Evolutionary conservation across 2,329 filamentous ascomycete species (phyloP).

Genomic region (Aspergillus phoenicis): DNA sequence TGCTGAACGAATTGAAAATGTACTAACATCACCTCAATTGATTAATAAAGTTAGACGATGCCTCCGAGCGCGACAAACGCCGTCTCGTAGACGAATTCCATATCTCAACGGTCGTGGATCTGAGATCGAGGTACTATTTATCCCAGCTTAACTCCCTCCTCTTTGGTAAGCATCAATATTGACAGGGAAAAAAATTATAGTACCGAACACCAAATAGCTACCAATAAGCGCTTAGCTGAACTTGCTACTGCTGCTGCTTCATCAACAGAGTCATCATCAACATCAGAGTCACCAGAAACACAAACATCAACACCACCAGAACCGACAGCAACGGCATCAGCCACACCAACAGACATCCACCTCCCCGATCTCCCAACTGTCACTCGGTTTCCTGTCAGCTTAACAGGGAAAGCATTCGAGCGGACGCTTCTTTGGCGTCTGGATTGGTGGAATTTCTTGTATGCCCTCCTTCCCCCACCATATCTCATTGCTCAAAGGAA

Average conservation of each 20-base stretch:
- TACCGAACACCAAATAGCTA: slow-evolving; percentile 72
- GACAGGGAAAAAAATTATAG: slow-evolving; percentile 41
- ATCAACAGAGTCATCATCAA: slow-evolving; percentile 53
- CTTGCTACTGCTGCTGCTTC: slow-evolving; percentile 27
- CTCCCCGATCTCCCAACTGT: slow-evolving; percentile 66
- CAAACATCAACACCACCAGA: slow-evolving; percentile 24
- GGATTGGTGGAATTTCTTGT: slow-evolving; percentile 68
- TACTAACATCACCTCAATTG: neutral
- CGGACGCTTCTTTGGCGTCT: slow-evolving; percentile 67
- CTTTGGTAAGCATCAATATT: neutral
- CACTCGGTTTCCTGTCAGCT: slow-evolving; percentile 67
- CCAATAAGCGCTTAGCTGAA: slow-evolving; percentile 59
- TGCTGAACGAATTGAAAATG: neutral
- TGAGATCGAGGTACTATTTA: slow-evolving; percentile 69
- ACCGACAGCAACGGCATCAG: slow-evolving; percentile 25
- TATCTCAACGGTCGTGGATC: slow-evolving; percentile 74
- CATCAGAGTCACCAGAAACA: slow-evolving; percentile 52
- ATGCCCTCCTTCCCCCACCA: slow-evolving; percentile 25
- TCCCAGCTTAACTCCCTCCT: neutral
- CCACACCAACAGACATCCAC: slow-evolving; percentile 45
- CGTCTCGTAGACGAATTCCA: slow-evolving; percentile 62
- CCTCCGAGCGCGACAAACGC: slow-evolving; percentile 65
- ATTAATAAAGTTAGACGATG: slow-evolving; percentile 61
- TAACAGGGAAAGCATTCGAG: slow-evolving; percentile 74
- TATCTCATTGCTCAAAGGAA: neutral